A percentile compares a stretch with the other conserved stretches of the same genome.
Evolutionary conservation across 1,284 basidiomycete genomes (phyloP).

Genomic region (Mycena citricolor): DNA sequence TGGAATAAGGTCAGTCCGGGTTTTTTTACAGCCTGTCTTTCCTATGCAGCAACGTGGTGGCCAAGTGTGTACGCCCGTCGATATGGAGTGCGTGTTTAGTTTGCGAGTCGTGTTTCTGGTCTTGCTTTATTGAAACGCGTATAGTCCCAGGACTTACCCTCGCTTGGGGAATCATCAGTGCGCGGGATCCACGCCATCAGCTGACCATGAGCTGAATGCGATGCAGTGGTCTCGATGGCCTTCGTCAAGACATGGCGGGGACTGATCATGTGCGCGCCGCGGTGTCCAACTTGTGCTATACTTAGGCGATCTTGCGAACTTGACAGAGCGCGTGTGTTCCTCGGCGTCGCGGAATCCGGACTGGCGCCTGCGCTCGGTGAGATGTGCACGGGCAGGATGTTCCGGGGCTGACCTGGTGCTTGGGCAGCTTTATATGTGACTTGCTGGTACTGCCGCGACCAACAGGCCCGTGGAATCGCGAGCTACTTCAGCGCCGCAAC

Average conservation of each 20-base stretch:
- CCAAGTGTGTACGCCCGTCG: slow-evolving; percentile 40
- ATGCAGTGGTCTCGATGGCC: slow-evolving; percentile 28
- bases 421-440: slow-evolving; percentile 23
- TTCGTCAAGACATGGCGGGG: slow-evolving; percentile 29
- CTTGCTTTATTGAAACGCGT: not conserved
- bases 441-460: slow-evolving; percentile 27
- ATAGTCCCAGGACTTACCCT: slow-evolving; percentile 43
- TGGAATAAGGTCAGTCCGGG: not conserved
- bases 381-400: not conserved
- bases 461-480: slow-evolving; percentile 29
- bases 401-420: not conserved
- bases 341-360: slow-evolving; percentile 29
- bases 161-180: slow-evolving; percentile 40
- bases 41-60: slow-evolving; percentile 34
- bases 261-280: slow-evolving; percentile 25
- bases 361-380: slow-evolving; percentile 27
- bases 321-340: slow-evolving; percentile 27
- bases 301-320: not conserved
- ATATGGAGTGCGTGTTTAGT: slow-evolving; percentile 34
- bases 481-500: slow-evolving; percentile 30
- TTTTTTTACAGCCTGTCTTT: not conserved
- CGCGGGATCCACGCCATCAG: no score
- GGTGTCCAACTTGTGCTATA: not conserved
- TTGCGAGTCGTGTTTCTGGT: slow-evolving; percentile 3
- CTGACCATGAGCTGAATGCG: not conserved